Evolutionary conservation across 2,329 filamentous ascomycete species (phyloP).

Genomic region (Apiospora rasikravindrae): DNA sequence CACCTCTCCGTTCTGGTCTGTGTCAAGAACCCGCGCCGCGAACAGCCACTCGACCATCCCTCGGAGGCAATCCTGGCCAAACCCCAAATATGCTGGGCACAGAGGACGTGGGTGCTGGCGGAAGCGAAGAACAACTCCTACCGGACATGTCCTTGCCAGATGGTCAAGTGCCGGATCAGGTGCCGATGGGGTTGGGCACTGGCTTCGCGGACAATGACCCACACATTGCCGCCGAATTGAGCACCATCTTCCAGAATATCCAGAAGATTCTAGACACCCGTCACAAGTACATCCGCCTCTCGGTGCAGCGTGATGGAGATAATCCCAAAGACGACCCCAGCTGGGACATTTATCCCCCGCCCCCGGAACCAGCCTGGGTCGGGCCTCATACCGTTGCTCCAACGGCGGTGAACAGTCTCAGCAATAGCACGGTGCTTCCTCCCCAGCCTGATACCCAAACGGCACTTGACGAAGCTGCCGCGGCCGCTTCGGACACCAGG

Average conservation of each 20-base stretch:
- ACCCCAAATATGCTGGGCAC: constrained; percentile 25
- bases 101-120: constrained; percentile 25
- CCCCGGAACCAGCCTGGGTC: constrained; percentile 89
- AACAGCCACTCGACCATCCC: constrained; percentile 39
- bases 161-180: constrained; percentile 55
- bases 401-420: constrained; percentile 49
- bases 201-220: constrained; percentile 76
- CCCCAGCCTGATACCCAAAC: constrained; percentile 37
- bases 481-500: constrained; percentile 39
- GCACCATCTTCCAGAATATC: constrained; percentile 86
- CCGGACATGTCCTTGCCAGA: constrained; percentile 53
- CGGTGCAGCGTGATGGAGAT: constrained; percentile 79
- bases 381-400: constrained; percentile 50
- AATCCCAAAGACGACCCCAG: constrained; percentile 85
- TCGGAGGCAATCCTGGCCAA: constrained; percentile 30
- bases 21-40: constrained; percentile 34
- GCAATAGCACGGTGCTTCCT: constrained; percentile 51
- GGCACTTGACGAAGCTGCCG: constrained; percentile 35
- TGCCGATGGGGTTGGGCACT: constrained; percentile 66
- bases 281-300: constrained; percentile 86
- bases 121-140: constrained; percentile 26
- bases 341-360: constrained; percentile 91
- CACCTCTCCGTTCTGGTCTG: constrained; percentile 25
- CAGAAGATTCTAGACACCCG: constrained; percentile 87
- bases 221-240: constrained; percentile 82